Evolutionary conservation across 371 early-diverging fungal species (phyloP).

Genomic region (Syncephalis plumigaleata): DNA sequence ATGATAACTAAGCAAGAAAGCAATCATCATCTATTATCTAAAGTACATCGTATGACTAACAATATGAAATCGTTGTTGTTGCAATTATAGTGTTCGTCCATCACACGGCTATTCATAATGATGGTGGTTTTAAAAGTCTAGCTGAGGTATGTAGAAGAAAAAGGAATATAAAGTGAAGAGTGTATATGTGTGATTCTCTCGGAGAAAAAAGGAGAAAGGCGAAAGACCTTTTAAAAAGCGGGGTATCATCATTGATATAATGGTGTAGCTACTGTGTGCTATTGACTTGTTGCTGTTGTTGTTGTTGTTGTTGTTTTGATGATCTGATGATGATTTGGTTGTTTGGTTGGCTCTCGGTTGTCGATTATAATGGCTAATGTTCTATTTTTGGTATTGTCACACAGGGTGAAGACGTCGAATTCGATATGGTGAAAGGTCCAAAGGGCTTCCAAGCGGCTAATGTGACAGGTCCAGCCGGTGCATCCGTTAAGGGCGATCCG

Average conservation of each 20-base stretch:
- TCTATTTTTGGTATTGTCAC: neutral
- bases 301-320: too few species aligned
- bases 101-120: slow-evolving; percentile 63
- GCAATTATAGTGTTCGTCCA: slow-evolving; percentile 65
- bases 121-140: slow-evolving; percentile 75
- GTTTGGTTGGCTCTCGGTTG: neutral
- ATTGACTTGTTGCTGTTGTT: too few species aligned
- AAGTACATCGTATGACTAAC: too few species aligned
- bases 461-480: slow-evolving; percentile 61
- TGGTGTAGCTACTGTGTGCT: too few species aligned
- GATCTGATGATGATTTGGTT: too few species aligned
- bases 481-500: slow-evolving; percentile 55
- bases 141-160: slow-evolving; percentile 43
- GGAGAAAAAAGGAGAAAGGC: too few species aligned
- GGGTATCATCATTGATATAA: too few species aligned
- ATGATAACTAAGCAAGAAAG: too few species aligned
- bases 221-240: too few species aligned
- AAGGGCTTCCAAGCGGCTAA: slow-evolving; percentile 75
- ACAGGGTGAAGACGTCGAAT: slow-evolving; percentile 53
- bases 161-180: neutral
- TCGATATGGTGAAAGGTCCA: slow-evolving; percentile 55
- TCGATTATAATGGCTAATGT: neutral
- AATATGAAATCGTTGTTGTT: neutral
- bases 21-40: too few species aligned
- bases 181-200: slow-evolving; percentile 6